Conservation (phyloP, 352 stramenopile genomes). For the Thalassiosira livingstoniorum region DNA sequence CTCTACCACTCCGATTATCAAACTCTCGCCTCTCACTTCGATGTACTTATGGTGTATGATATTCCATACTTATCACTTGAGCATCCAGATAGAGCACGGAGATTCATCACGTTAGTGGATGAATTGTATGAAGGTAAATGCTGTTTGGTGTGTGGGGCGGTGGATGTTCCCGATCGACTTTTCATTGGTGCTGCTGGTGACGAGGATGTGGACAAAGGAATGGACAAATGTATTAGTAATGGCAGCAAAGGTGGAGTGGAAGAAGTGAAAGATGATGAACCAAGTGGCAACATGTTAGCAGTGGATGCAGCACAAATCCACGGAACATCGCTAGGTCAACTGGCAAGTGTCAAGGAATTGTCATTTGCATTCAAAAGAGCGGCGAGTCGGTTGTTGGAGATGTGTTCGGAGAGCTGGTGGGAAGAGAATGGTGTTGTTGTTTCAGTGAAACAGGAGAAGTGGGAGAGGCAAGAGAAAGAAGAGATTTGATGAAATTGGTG, state of each 20-base stretch:
- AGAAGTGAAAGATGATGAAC: neutral
- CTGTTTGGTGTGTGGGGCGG: constrained; percentile 65
- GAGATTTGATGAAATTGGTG: no score
- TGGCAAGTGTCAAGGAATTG: constrained; percentile 82
- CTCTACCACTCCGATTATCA: constrained; percentile 96
- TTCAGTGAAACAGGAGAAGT: no score
- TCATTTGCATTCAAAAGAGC: constrained; percentile 82
- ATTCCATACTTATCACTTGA: constrained; percentile 90
- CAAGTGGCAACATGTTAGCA: constrained; percentile 41
- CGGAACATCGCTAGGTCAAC: constrained; percentile 61
- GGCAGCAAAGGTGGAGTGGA: constrained; percentile 2
- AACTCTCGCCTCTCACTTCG: constrained; percentile 91
- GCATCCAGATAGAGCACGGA: constrained; percentile 90
- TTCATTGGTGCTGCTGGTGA: constrained; percentile 37
- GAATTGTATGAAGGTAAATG: constrained; percentile 93
- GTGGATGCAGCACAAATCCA: constrained; percentile 70
- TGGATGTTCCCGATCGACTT: constrained; percentile 49
- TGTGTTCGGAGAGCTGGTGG: constrained; percentile 81
- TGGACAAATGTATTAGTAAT: constrained; percentile 25
- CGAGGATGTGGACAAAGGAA: constrained; percentile 12
- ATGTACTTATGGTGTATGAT: constrained; percentile 90
- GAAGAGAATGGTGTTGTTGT: constrained; percentile 39
- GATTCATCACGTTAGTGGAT: constrained; percentile 97
- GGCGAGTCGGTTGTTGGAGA: constrained; percentile 79
- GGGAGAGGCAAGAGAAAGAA: no score